Evolutionary conservation across 345 rosid genomes (phyloP).

Genomic region (Murraya koenigii): DNA sequence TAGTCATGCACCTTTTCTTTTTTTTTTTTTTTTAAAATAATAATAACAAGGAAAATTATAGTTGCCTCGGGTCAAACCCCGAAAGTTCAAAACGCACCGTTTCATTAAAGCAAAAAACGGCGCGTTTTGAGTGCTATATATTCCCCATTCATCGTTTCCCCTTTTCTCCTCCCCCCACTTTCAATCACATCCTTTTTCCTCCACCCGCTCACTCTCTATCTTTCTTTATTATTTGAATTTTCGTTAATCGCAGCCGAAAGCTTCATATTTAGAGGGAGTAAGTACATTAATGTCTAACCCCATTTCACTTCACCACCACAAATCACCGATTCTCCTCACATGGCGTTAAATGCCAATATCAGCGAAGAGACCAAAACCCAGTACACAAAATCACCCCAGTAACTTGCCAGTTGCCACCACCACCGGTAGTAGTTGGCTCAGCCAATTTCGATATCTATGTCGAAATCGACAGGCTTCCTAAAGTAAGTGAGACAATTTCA

Average conservation of each 20-base stretch:
- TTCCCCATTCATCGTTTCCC: too few relatives aligned
- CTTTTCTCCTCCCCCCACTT: too few relatives aligned
- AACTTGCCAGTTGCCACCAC: slow-evolving; percentile 16
- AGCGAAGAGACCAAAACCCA: slow-evolving; percentile 19
- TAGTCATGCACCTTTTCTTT: too few relatives aligned
- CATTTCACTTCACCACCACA: slow-evolving; percentile 16
- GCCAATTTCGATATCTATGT: slow-evolving; percentile 88
- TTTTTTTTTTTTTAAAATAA: too few relatives aligned
- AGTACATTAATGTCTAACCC: background rate
- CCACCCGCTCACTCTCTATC: background rate
- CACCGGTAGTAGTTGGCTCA: slow-evolving; percentile 83
- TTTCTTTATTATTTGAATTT: background rate
- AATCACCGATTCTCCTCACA: slow-evolving; percentile 34
- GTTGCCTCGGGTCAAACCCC: too few relatives aligned
- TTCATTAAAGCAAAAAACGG: too few relatives aligned
- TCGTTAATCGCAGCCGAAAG: background rate
- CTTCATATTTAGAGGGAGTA: background rate
- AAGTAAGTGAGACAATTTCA: slow-evolving; percentile 77
- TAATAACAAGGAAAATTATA: too few relatives aligned
- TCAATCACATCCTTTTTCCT: background rate
- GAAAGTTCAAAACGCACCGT: too few relatives aligned
- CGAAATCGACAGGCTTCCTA: slow-evolving; percentile 77
- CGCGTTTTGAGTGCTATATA: too few relatives aligned
- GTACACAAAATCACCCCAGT: slow-evolving; percentile 21
- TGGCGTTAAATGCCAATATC: slow-evolving; percentile 25